phyloP scores from a whole-genome alignment of 106 monocot genomes.

The Allium fistulosum region DNA sequence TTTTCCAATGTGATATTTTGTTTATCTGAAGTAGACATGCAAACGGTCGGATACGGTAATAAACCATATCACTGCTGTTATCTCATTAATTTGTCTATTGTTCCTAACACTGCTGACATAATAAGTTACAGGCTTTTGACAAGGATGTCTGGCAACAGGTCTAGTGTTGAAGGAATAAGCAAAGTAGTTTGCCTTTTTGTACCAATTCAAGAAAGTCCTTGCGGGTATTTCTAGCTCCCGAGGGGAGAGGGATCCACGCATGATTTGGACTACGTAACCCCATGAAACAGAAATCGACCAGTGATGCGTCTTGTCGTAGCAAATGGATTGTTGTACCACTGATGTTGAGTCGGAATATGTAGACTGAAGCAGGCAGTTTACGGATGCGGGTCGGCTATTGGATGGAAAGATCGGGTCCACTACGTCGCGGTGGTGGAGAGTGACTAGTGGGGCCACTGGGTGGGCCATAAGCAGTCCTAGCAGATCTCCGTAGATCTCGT shows the following conservation, averaged over 20 bases:
- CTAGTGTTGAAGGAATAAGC: slow-evolving; percentile 75
- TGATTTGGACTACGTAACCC: slow-evolving; percentile 68
- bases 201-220: slow-evolving; percentile 81
- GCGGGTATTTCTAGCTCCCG: slow-evolving; percentile 79
- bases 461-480: slow-evolving; percentile 72
- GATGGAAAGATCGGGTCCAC: slow-evolving; percentile 57
- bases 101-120: slow-evolving; percentile 25
- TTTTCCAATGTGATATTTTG: too few relatives aligned
- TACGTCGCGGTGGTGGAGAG: slow-evolving; percentile 80
- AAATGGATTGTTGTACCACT: slow-evolving; percentile 74
- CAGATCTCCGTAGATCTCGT: slow-evolving; percentile 69
- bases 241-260: slow-evolving; percentile 52
- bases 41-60: too few relatives aligned
- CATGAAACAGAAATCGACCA: slow-evolving; percentile 80
- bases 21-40: too few relatives aligned
- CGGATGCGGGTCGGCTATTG: slow-evolving; percentile 16
- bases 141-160: slow-evolving; percentile 49
- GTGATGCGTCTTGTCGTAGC: slow-evolving; percentile 32
- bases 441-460: slow-evolving; percentile 62
- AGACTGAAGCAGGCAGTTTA: slow-evolving; percentile 39
- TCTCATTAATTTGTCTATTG: slow-evolving; percentile 10
- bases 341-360: slow-evolving; percentile 44
- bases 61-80: too few relatives aligned
- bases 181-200: slow-evolving; percentile 48
- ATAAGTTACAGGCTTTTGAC: slow-evolving; percentile 60